phyloP scores from a whole-genome alignment of 2,329 filamentous ascomycete species.

The Aspergillus carbonarius region DNA sequence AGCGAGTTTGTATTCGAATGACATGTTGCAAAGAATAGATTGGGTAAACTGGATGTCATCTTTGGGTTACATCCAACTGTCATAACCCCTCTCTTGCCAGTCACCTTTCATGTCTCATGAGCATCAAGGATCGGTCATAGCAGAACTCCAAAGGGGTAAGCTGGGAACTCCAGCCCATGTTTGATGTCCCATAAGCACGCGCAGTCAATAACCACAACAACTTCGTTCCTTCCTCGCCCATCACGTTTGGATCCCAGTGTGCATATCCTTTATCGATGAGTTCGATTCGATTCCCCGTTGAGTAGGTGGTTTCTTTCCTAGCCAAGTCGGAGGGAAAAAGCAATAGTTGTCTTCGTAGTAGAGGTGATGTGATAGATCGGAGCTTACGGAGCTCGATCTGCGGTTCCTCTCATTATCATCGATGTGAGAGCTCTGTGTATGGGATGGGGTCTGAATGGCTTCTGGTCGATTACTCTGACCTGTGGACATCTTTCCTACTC shows the following conservation, averaged over 20 bases:
- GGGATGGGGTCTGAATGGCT: not conserved
- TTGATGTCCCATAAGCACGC: not conserved
- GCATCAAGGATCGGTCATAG: too few relatives aligned
- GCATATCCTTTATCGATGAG: not conserved
- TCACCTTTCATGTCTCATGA: too few relatives aligned
- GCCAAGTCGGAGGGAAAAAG: conserved; percentile 34
- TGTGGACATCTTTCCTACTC: conserved; percentile 5
- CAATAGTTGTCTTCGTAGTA: conserved; percentile 37
- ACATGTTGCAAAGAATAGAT: too few relatives aligned
- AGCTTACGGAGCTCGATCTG: conserved; percentile 12
- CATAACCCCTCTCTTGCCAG: too few relatives aligned
- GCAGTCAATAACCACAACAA: too few relatives aligned
- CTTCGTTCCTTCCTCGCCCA: too few relatives aligned
- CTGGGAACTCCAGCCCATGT: not conserved
- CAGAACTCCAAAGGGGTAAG: too few relatives aligned
- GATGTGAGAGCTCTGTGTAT: not conserved
- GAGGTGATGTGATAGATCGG: conserved; percentile 32
- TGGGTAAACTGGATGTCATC: too few relatives aligned
- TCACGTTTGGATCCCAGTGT: not conserved
- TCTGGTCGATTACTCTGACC: conserved; percentile 1
- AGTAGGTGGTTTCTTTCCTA: conserved; percentile 21
- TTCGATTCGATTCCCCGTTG: not conserved
- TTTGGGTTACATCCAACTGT: too few relatives aligned
- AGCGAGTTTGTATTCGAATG: too few relatives aligned
- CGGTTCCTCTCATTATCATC: not conserved